Conservation (phyloP, 2,329 filamentous ascomycete genomes). For the Talaromyces sp. region DNA sequence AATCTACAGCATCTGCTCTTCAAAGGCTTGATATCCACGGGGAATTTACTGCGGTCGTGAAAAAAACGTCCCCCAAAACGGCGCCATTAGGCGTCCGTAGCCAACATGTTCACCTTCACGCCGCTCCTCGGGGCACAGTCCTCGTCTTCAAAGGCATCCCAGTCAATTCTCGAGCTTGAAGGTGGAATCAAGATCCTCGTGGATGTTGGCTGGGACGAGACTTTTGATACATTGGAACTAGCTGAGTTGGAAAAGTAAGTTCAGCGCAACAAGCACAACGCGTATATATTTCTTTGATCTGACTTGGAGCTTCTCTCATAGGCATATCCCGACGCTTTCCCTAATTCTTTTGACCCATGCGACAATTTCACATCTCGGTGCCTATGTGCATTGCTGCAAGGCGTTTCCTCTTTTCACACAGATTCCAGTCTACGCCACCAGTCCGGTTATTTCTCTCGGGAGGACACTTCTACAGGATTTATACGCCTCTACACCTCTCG, state of each 20-base stretch:
- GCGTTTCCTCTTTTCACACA: conserved; percentile 87
- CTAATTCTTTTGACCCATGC: conserved; percentile 93
- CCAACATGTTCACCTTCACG: conserved; percentile 88
- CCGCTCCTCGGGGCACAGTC: conserved; percentile 88
- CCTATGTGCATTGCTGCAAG: conserved; percentile 95
- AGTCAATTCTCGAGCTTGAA: conserved; percentile 95
- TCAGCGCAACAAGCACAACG: neutral
- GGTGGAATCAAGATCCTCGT: conserved; percentile 93
- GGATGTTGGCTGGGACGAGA: conserved; percentile 93
- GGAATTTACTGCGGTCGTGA: neutral
- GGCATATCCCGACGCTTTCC: conserved; percentile 86
- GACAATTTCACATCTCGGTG: conserved; percentile 84
- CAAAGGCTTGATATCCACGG: neutral
- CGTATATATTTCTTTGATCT: conserved; percentile 9
- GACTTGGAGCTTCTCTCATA: conserved; percentile 30
- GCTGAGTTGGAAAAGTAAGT: conserved; percentile 82
- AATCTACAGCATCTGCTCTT: neutral
- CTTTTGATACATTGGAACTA: conserved; percentile 76
- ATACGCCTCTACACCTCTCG: conserved; percentile 84
- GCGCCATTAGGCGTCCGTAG: conserved; percentile 9
- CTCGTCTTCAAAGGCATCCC: conserved; percentile 71
- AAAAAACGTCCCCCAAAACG: neutral
- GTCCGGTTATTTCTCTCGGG: conserved; percentile 87
- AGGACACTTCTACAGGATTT: conserved; percentile 87
- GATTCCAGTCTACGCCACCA: conserved; percentile 91